These are phyloP conservation scores for Fraxinus sp. DNA, from an alignment of 305 asterid genomes.

Conservation along the genomic window DNA sequence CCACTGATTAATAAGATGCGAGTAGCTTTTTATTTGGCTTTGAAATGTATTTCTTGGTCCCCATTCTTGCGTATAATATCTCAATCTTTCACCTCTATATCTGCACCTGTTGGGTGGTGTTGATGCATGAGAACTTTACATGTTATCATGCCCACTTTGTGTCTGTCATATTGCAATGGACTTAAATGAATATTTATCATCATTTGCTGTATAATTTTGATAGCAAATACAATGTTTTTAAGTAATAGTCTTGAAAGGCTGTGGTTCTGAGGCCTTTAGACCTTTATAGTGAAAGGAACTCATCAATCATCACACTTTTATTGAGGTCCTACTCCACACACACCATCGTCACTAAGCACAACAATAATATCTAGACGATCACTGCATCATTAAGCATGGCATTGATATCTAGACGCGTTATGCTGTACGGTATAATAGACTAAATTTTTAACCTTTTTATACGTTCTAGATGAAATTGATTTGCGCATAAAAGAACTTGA, in stretches of 20 bases:
- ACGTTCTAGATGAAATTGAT: background rate
- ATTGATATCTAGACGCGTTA: background rate
- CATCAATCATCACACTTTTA: background rate
- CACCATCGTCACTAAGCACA: background rate
- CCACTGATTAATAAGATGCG: constrained; percentile 1
- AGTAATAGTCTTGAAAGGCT: constrained; percentile 10
- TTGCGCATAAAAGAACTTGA: background rate
- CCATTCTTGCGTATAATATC: constrained; percentile 6
- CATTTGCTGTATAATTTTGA: background rate
- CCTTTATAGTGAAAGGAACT: constrained; percentile 20
- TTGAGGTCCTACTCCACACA: background rate
- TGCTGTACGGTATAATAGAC: background rate
- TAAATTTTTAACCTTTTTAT: background rate
- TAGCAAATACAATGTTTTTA: background rate
- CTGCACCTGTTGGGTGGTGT: constrained; percentile 24
- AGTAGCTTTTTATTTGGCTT: constrained; percentile 6
- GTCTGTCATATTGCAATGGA: constrained; percentile 14
- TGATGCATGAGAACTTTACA: constrained; percentile 1
- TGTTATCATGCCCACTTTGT: constrained; percentile 30
- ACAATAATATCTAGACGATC: background rate
- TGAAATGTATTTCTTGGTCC: constrained; percentile 26
- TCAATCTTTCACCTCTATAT: background rate
- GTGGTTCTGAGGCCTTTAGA: constrained; percentile 3
- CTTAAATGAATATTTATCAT: background rate
- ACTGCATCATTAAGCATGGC: background rate